phyloP scores from a whole-genome alignment of 257 asterid genomes.

The Rauvolfia tetraphylla region DNA sequence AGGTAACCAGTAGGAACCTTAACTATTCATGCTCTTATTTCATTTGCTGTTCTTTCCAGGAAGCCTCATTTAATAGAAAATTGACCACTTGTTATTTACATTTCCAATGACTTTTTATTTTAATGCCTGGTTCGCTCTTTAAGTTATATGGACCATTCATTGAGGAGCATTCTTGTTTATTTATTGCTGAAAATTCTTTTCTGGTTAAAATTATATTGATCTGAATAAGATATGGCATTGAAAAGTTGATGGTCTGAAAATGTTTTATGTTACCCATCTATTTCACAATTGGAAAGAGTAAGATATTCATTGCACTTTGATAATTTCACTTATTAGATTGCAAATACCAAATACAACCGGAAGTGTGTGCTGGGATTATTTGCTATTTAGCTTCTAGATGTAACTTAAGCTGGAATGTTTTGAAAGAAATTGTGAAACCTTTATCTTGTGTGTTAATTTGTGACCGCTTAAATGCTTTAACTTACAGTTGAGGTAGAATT shows the following conservation, averaged over 20 bases:
- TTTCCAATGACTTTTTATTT: background rate
- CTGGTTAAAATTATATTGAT: background rate
- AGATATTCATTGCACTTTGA: background rate
- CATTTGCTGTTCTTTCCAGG: background rate
- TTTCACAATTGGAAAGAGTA: background rate
- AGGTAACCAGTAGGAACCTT: conserved; percentile 38
- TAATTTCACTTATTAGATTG: too few relatives aligned
- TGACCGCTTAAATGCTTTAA: background rate
- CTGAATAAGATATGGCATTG: background rate
- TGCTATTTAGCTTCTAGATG: background rate
- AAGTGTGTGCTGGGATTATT: background rate
- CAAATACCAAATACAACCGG: background rate
- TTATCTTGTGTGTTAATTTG: background rate
- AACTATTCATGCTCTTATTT: background rate
- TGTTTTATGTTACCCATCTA: background rate
- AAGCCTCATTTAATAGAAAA: background rate
- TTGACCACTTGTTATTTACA: background rate
- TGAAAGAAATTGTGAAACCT: background rate
- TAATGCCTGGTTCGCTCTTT: background rate
- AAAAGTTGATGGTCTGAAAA: too few relatives aligned
- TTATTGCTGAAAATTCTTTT: background rate
- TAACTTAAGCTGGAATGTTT: background rate
- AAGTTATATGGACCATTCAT: background rate
- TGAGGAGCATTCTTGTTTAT: background rate
- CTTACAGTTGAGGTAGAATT: background rate